Evolutionary conservation across 768 basidiomycete genomes (phyloP), one percentile per base, ranked within the genome.

Genomic region (Favolaschia claudopus): DNA sequence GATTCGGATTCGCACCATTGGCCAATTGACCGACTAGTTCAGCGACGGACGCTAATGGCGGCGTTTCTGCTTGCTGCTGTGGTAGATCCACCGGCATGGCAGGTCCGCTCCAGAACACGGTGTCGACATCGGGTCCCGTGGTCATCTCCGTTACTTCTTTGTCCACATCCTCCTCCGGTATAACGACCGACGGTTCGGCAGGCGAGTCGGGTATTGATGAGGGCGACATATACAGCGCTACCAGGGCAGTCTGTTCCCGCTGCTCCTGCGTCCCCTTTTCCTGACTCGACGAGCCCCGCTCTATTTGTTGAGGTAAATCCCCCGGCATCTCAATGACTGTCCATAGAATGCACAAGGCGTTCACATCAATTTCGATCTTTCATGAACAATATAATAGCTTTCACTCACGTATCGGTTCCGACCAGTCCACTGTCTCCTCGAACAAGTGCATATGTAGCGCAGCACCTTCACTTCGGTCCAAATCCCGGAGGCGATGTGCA

Each of bases 361-460:
- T 17, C 25, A 25, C 7, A 32, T 29, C 40, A 38, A 29, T 15
- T n/a, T 32, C 6, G 32, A 27, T 20, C 3, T 51, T 5, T 14
- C 25, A 14, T 40, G 13, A 47, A 55, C 24, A 19, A 45, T 19
- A 17, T 10, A 19, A 29, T 20, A 47, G 28, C 20, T 25, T n/a
- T 33, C 71, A 78, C 91, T 86, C 82, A 95, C 93, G 79, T 68
- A 83, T 73, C 57, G 91, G 92, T 69, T 95, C 93, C 68, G 79
- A 79, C 92, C 92, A 95, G 79, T 95, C 93, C 65, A 93, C 79
- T 55, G 86, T 82, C 77, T 94, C 93, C 77, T 94, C 93, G 73
- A 94, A 94, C 60, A 91, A 69, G 71, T 88, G 89, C 60, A 86
- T 85, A 70, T 94, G 92, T 67, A 95, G 72, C 49, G 93, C 91